phyloP scores from a whole-genome alignment of 208 protist genomes.

The Leishmania gerbilli region DNA sequence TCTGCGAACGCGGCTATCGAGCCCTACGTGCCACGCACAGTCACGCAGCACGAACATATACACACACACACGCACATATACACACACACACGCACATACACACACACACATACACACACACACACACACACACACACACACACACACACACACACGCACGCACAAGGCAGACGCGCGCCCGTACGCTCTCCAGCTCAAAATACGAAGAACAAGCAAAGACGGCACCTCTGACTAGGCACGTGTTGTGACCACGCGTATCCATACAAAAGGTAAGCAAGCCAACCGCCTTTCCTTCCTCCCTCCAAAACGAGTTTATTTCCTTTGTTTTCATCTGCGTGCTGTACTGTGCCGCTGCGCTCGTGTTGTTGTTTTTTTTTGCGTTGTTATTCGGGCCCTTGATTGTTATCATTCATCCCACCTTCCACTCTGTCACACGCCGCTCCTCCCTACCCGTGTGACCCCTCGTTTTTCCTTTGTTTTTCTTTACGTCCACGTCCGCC shows the following conservation, averaged over 20 bases:
- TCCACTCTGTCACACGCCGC: background rate
- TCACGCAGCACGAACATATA: background rate
- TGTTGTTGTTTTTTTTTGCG: background rate
- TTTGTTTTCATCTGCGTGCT: background rate
- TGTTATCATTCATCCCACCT: background rate
- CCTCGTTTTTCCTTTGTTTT: slow-evolving; percentile 4
- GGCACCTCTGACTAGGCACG: background rate
- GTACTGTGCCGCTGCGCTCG: background rate
- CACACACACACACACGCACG: background rate
- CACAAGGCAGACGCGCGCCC: background rate
- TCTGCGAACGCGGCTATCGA: background rate
- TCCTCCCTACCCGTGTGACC: background rate
- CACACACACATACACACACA: background rate
- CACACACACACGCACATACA: background rate
- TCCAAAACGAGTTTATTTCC: background rate
- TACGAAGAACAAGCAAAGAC: background rate
- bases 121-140: background rate
- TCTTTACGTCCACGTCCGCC: slow-evolving; percentile 11
- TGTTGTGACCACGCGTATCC: background rate
- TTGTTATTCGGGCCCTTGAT: background rate
- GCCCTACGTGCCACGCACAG: background rate
- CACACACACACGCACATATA: background rate
- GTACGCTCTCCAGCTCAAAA: background rate
- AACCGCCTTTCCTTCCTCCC: background rate
- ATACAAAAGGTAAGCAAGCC: background rate